Base-by-base conservation (phyloP, 2,329 filamentous ascomycete species). In the Epichloe sibirici region DNA sequence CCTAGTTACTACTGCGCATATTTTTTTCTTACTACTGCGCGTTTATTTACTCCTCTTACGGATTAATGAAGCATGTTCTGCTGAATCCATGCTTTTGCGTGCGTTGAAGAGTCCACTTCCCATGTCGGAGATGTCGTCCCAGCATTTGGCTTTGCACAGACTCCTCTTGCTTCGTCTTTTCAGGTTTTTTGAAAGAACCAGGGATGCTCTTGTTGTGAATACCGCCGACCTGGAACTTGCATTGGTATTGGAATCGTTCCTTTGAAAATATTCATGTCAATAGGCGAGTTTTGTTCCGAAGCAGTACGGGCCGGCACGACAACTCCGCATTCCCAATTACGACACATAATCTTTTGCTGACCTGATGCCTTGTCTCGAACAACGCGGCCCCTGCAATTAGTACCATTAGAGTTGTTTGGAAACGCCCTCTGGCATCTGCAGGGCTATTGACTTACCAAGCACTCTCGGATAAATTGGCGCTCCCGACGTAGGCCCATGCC, bases 281-380 rank as follows among this genome's bases (percentile, higher is more conserved):
- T 51, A 49, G 53, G 52, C 56, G 55, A 53, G 55, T 42, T 46
- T 48, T 43, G 47, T 48, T 49, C 37, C 51, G 50, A 21, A 42
- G 56, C 47, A 54, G 46, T 37, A 23, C 62, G 60, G 25, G 86
- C 72, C 9, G 83, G 82, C 42, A 96, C 65, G 25, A 97, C 61
- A 1, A 98, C 87, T 38, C 93, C 93, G 63, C 90, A 95, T 69
- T 97, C 93, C 90, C 91, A 97, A 66, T 97, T 98, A 51, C 87
- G 82, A 66, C 86, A 90, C 56, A 79, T 90, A 57, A 97, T 74
- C 66, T 89, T 95, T 12, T 82, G 79, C 56, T 78, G 69, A 56
- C 83, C 83, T 2, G 80, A 85, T 7, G 66, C 69, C 58, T 77
- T 81, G 61, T 94, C 85, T 61, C 83, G 82, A 51, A 83, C 79